A percentile compares a stretch with the other conserved stretches of the same genome.
phyloP scores from a whole-genome alignment of 108 stramenopile genomes.

The Asterionellopsis glacialis region DNA sequence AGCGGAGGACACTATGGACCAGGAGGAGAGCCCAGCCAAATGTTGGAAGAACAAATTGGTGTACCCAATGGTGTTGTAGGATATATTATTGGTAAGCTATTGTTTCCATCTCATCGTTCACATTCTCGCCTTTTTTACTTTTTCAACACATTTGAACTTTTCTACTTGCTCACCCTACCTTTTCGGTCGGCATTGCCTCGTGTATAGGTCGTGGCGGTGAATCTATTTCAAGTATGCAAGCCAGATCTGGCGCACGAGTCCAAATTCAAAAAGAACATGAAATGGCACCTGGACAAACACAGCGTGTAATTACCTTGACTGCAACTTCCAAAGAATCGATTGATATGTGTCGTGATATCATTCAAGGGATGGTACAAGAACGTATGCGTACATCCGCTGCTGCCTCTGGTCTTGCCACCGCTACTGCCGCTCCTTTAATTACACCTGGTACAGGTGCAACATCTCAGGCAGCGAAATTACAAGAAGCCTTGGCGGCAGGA shows the following conservation, averaged over 20 bases:
- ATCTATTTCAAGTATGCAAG: slow-evolving; percentile 80
- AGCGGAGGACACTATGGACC: slow-evolving; percentile 33
- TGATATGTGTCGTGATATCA: slow-evolving; percentile 67
- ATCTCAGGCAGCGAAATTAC: slow-evolving; percentile 12
- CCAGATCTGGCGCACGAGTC: slow-evolving; percentile 65
- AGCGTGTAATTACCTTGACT: slow-evolving; percentile 78
- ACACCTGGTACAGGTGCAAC: not conserved
- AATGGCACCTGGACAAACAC: slow-evolving; percentile 67
- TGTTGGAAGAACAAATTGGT: slow-evolving; percentile 72
- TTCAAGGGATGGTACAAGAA: slow-evolving; percentile 78
- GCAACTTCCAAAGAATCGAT: slow-evolving; percentile 65
- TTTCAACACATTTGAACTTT: not conserved
- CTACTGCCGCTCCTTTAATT: slow-evolving; percentile 4
- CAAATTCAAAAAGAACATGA: slow-evolving; percentile 91
- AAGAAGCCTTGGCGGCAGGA: slow-evolving; percentile 68
- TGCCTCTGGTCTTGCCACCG: not conserved
- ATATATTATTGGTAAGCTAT: slow-evolving; percentile 47
- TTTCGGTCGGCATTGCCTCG: no score
- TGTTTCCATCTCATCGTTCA: slow-evolving; percentile 8
- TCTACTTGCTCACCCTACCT: not conserved
- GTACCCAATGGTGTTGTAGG: slow-evolving; percentile 81
- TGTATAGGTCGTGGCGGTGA: slow-evolving; percentile 84
- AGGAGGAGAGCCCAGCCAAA: slow-evolving; percentile 14
- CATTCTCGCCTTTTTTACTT: slow-evolving; percentile 3
- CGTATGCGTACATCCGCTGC: slow-evolving; percentile 41